Conservation (phyloP, 2,329 filamentous ascomycete genomes). For the Dactylellina leptospora region DNA sequence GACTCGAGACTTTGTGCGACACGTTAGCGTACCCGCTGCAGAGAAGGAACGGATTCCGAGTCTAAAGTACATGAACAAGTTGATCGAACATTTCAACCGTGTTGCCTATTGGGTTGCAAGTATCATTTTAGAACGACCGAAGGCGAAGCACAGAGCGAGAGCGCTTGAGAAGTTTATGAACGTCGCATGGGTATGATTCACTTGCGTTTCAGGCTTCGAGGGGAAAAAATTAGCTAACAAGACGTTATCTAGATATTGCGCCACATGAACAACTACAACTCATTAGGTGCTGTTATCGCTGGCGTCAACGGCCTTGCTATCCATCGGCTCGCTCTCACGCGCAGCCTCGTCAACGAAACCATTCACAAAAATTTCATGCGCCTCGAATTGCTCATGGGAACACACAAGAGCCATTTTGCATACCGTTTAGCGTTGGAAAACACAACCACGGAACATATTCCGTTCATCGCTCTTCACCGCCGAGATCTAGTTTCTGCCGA, state of each 20-base stretch:
- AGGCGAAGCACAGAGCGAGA: slow-evolving; percentile 89
- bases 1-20: slow-evolving; percentile 88
- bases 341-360: slow-evolving; percentile 75
- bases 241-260: slow-evolving; percentile 72
- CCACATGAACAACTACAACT: slow-evolving; percentile 95
- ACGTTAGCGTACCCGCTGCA: slow-evolving; percentile 78
- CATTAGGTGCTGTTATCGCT: slow-evolving; percentile 89
- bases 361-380: slow-evolving; percentile 86
- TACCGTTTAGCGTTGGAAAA: slow-evolving; percentile 99
- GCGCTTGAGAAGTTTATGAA: slow-evolving; percentile 97
- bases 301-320: slow-evolving; percentile 90
- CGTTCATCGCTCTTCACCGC: slow-evolving; percentile 88
- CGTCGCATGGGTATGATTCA: slow-evolving; percentile 69
- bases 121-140: slow-evolving; percentile 87
- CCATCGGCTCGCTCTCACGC: slow-evolving; percentile 81
- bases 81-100: slow-evolving; percentile 93
- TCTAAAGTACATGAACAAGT: slow-evolving; percentile 86
- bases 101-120: slow-evolving; percentile 82
- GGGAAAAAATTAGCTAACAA: slow-evolving; percentile 8
- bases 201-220: slow-evolving; percentile 54
- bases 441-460: slow-evolving; percentile 85
- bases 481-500: slow-evolving; percentile 91
- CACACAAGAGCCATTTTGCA: slow-evolving; percentile 88
- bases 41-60: slow-evolving; percentile 79
- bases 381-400: slow-evolving; percentile 89